Evolutionary conservation across 495 filamentous ascomycete genomes (phyloP).

Genomic region (Stereocaulon alpinum): DNA sequence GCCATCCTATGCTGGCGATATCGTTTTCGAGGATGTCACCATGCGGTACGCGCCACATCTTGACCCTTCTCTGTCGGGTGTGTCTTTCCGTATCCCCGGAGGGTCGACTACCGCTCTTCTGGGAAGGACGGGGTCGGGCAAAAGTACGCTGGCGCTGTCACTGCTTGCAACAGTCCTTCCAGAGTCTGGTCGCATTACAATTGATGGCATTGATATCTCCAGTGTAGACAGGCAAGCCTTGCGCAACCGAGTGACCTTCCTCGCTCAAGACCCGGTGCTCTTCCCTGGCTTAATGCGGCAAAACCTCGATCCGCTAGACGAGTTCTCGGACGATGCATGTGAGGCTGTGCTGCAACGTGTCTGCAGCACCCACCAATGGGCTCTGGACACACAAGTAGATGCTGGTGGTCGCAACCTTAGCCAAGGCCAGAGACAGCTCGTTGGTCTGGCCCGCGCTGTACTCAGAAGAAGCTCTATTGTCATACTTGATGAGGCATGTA

Average conservation of each 20-base stretch:
- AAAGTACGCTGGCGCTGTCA: constrained; percentile 55
- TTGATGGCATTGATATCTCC: constrained; percentile 51
- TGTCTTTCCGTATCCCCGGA: constrained; percentile 59
- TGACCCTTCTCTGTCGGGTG: constrained; percentile 52
- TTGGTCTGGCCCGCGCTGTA: constrained; percentile 52
- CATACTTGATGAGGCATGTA: constrained; percentile 38
- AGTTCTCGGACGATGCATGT: constrained; percentile 32
- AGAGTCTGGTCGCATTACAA: constrained; percentile 42
- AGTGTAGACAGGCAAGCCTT: constrained; percentile 50
- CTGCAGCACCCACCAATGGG: constrained; percentile 39
- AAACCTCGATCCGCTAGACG: constrained; percentile 37
- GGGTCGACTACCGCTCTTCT: constrained; percentile 58
- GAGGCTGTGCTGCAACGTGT: constrained; percentile 39
- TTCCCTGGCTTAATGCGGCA: constrained; percentile 37
- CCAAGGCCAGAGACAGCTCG: constrained; percentile 54
- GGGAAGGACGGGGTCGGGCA: constrained; percentile 55
- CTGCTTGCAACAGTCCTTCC: constrained; percentile 46
- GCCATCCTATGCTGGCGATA: constrained; percentile 58
- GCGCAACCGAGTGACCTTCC: constrained; percentile 48
- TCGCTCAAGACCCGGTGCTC: constrained; percentile 54
- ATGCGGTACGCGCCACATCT: constrained; percentile 68
- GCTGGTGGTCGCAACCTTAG: constrained; percentile 38
- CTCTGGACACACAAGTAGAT: constrained; percentile 41
- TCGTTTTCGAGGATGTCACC: constrained; percentile 65
- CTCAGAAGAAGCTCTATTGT: constrained; percentile 41